phyloP scores from a whole-genome alignment of 2,329 filamentous ascomycete species.

The Grosmannia penicillata region DNA sequence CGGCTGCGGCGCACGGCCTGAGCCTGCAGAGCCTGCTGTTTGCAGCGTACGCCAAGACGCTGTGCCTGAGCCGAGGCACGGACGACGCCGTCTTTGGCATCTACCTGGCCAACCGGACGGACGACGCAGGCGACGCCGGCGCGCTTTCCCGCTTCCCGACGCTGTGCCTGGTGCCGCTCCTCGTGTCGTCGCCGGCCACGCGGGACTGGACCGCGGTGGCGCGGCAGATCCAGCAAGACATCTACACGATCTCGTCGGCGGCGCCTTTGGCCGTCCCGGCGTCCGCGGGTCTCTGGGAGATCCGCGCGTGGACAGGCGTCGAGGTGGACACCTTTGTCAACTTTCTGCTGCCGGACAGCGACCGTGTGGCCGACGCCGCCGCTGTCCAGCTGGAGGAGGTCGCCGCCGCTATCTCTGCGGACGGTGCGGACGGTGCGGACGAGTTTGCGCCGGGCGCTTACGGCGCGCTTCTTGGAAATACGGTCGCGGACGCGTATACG shows the following conservation, averaged over 20 bases:
- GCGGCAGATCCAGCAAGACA: constrained; percentile 47
- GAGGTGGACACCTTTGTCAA: constrained; percentile 64
- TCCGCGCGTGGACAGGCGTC: constrained; percentile 60
- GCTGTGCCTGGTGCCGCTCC: constrained; percentile 63
- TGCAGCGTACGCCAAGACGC: constrained; percentile 45
- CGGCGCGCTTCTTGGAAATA: constrained; percentile 13
- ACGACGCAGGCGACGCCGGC: constrained; percentile 20
- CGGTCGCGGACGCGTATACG: constrained; percentile 10
- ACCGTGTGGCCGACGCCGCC: background rate
- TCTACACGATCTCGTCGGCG: constrained; percentile 41
- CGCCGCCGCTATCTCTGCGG: background rate
- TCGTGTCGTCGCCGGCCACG: constrained; percentile 25
- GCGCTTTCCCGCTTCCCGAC: constrained; percentile 48
- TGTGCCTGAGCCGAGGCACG: background rate
- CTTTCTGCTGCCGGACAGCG: constrained; percentile 41
- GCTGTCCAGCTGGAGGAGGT: constrained; percentile 2
- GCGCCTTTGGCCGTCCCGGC: constrained; percentile 29
- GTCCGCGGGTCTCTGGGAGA: constrained; percentile 52
- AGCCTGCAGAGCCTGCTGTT: constrained; percentile 64
- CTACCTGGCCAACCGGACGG: constrained; percentile 66
- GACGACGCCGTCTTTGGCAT: constrained; percentile 55
- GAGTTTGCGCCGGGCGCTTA: no score
- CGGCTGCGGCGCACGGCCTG: constrained; percentile 34
- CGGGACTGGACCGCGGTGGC: constrained; percentile 35
- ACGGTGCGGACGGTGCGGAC: no score